These are phyloP conservation scores for Monosporascus sp. DNA, from an alignment of 2,329 filamentous ascomycete species.

Conservation along the genomic window DNA sequence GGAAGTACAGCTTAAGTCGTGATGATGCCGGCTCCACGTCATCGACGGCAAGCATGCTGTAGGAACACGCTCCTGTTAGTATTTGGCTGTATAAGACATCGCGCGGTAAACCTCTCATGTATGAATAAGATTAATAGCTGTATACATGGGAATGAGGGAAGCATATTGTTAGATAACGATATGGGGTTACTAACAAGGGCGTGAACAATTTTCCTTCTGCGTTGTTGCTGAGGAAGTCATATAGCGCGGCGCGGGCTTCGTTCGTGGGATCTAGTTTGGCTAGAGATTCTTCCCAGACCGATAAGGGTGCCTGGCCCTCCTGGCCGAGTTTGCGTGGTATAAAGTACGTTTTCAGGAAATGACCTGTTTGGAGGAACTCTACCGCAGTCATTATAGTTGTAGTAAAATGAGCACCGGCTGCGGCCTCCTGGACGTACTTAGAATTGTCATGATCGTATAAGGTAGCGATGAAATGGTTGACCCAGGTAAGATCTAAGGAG, in stretches of 20 bases:
- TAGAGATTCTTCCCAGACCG: too few species aligned
- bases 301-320: too few species aligned
- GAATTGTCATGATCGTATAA: neutral
- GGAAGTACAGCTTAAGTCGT: neutral
- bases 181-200: too few species aligned
- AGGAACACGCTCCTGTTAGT: neutral
- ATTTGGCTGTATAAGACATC: neutral
- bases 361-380: neutral
- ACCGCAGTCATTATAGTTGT: neutral
- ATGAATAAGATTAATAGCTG: too few species aligned
- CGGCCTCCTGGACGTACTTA: neutral
- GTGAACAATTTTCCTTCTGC: too few species aligned
- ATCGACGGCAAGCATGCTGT: neutral
- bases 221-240: too few species aligned
- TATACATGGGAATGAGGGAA: too few species aligned
- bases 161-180: too few species aligned
- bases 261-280: too few species aligned
- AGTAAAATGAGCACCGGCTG: neutral
- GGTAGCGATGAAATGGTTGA: neutral
- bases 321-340: too few species aligned
- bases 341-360: too few species aligned
- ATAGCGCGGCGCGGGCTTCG: too few species aligned
- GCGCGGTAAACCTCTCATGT: neutral
- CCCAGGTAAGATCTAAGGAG: neutral
- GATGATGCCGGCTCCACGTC: neutral